Base-by-base conservation (phyloP, 495 filamentous ascomycete species). In the Clohesyomyces aquaticus region DNA sequence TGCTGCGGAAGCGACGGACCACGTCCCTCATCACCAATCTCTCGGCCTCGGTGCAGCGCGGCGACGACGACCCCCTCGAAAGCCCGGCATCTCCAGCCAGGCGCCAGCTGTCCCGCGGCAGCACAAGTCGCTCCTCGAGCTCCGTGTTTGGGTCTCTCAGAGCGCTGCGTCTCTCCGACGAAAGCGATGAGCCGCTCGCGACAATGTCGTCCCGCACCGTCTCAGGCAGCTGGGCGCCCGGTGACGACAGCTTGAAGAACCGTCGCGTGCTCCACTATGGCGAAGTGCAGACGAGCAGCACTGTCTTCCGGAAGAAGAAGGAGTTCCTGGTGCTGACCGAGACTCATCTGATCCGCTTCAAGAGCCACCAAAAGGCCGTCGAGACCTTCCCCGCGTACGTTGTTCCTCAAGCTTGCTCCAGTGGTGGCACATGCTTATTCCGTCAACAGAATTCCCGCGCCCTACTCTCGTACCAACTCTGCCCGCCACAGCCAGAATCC, bases 271-370 rank as follows among this genome's bases (percentile, higher is more conserved):
- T 87, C 16, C 83, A 89, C 59, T 83, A 88, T 74, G 91, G 91
- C 2, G 86, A 91, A 65, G 82, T 95, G 23, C 91, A 96, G 75
- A 87, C 88, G 1, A 90, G 89, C 32, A 84, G 87, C 26, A 85
- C 88, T 45, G 82, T 96, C 75, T 85, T 96, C 73, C 83, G 90
- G 73, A 88, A 90, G 73, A 93, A 90, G 77, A 89, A 85, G 69
- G 91, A 95, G 63, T 97, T 91, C 66, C 77, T 97, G 28, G 94
- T 96, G n/a, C 81, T 97, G 35, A 97, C 93, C 10, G 87, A 93
- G 48, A 85, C 85, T 23, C 88, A 96, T 73, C 73, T 98, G 41
- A 72, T 96, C 60, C 87, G 91, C 47, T 91, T 91, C 75, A 95
- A 91, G 74, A 88, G 76, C 66, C 84, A 89, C 61, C 81, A 79